Evolutionary conservation across 805 yeast genomes (phyloP), one percentile per base, ranked within the genome.

Genomic region (Starmerella sp.): DNA sequence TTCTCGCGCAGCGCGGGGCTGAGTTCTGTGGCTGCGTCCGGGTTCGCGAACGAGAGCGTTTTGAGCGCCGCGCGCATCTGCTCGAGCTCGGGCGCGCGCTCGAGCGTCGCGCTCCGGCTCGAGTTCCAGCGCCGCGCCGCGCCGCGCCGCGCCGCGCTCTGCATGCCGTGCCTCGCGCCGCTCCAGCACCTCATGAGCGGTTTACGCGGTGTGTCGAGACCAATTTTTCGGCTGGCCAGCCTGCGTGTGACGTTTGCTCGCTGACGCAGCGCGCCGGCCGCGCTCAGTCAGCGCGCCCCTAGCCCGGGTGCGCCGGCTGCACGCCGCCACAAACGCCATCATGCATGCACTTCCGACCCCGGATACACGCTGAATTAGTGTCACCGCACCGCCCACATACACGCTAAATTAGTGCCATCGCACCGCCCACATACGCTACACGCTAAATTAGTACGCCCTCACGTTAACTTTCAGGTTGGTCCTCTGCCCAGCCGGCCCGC

Each of bases 1-100:
- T 64, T 59, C 48, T 52, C 53, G 43, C 69, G 66, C 34, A 67
- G 59, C 54, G 66, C 66, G 9, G 67, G 65, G 15, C 66, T 59
- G 53, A 68, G 57, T n/a, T 62, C 64, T 5, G 56, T 57, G n/a
- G 30, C 38, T 1, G 48, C 17, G 47, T 55, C 59, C 35, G 64
- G 58, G 46, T 51, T 41, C 28, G 46, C 54, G 34, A 62, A 62
- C 51, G 60, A 55, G 58, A 51, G 47, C 11, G 54, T 54, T 37
- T 46, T 38, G 42, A 58, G 49, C n/a, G 61, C 60, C 52, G 60
- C 56, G 32, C 54, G 54, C 55, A 58, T 41, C 29, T 31, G 43
- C 17, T 53, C 54, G 15, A 53, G 36, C 41, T 37, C 54, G n/a
- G 42, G 31, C 31, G 51, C 35, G 8, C 14, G 17, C 22, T 47